A percentile compares a stretch with the other conserved stretches of the same genome.
Evolutionary conservation across 148 eudicot species (phyloP).

Genomic region (Suaeda aralocaspica): DNA sequence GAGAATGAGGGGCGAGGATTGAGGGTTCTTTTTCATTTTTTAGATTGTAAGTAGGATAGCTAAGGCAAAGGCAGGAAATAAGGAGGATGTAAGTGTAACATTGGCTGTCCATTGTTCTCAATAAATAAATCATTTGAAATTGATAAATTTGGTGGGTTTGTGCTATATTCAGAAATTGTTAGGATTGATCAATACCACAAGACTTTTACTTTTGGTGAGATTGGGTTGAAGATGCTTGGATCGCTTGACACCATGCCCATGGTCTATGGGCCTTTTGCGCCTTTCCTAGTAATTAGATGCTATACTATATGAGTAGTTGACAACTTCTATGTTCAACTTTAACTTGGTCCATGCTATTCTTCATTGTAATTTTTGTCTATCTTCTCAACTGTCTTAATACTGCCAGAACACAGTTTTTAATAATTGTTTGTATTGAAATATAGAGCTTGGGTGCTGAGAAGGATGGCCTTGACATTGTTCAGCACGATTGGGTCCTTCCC

Average conservation of each 20-base stretch:
- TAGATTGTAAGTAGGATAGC: not conserved
- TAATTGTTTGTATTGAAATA: constrained; percentile 9
- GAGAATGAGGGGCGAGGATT: not conserved
- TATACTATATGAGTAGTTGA: too few relatives aligned
- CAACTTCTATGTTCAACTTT: too few relatives aligned
- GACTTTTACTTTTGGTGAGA: too few relatives aligned
- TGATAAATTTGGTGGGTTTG: too few relatives aligned
- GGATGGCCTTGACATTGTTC: constrained; percentile 77
- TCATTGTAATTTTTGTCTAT: too few relatives aligned
- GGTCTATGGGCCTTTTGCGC: too few relatives aligned
- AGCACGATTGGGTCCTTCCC: constrained; percentile 84
- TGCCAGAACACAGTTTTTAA: not conserved
- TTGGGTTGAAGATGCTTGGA: too few relatives aligned
- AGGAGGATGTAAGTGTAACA: not conserved
- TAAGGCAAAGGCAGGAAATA: not conserved
- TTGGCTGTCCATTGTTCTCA: not conserved
- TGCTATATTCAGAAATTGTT: too few relatives aligned
- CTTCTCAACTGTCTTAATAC: constrained; percentile 9
- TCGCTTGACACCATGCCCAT: too few relatives aligned
- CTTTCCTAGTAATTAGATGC: too few relatives aligned
- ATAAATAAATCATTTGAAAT: not conserved
- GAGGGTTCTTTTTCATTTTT: not conserved
- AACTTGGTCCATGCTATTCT: too few relatives aligned
- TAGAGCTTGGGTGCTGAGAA: constrained; percentile 97
- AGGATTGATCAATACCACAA: too few relatives aligned